Base-by-base conservation (phyloP, 192 early-diverging fungal species). In the Linnemannia zychae region DNA sequence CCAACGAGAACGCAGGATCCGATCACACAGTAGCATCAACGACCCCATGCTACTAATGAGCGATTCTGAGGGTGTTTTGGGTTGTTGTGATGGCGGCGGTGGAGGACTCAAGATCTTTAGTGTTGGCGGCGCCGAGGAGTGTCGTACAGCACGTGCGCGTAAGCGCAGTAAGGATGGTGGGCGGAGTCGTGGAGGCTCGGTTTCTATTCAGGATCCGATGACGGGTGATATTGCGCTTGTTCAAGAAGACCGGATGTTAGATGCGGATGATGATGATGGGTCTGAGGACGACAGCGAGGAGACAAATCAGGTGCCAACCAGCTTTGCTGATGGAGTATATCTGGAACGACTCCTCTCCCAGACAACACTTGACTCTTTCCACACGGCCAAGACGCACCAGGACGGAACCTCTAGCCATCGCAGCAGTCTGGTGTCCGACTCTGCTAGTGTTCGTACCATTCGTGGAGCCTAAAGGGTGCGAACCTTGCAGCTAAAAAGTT, bases 31-130 rank as follows among this genome's bases (percentile, higher is more conserved):
- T 44, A 44, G 4, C 40, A 44, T 9, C 40, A 9, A 37, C 20
- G 75, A 57, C 18, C 48, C 28, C 9, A 3, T 44, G 46, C 7
- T 73, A 31, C 16, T 49, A 28, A 20, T 69, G 20, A 67, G 46
- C n/a, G 75, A 81, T 37, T 28, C 9, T 40, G 78, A 80, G 20
- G 53, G 24, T 28, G 60, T 66, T 15, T 34, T 74, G 33, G 67
- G 67, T 16, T 73, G 71, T 44, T 38, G 52, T 22, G 63, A 67
- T 24, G 70, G 78, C 5, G 78, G 71, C 13, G 78, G 78, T 18
- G 78, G 78, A 11, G 78, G 78, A 3, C 46, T 79, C n/a, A 79
- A 79, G 36, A 34, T 37, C 15, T 37, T 80, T 7, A 50, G 46
- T 22, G 78, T 67, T 1, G 71, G 53, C 47, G 71, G 53, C 47